Percentiles rank a stretch among this genome's conserved stretches.
These are phyloP conservation scores for Pythium insidiosum DNA, from an alignment of 352 stramenopile genomes.

Conservation along the genomic window DNA sequence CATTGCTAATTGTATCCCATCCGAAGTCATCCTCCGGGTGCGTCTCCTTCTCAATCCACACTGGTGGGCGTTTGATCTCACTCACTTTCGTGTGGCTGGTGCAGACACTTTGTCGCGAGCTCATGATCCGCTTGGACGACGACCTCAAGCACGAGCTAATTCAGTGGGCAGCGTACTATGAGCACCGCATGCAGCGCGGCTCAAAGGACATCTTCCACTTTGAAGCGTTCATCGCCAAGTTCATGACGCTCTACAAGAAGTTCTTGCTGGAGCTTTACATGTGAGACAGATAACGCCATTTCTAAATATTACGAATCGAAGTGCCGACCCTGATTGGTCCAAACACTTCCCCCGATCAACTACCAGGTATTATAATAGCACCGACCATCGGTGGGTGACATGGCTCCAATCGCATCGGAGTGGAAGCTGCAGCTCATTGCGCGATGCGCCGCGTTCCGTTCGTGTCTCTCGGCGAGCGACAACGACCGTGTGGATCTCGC, in stretches of 20 bases:
- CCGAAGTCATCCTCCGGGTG: conserved; percentile 94
- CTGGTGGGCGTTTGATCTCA: neutral
- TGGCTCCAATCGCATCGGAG: neutral
- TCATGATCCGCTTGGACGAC: conserved; percentile 94
- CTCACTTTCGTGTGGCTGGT: neutral
- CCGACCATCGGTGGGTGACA: neutral
- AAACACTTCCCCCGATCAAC: no score
- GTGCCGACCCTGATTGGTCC: no score
- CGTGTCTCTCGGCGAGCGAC: conserved; percentile 6
- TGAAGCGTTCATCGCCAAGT: conserved; percentile 98
- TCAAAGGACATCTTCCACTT: conserved; percentile 99
- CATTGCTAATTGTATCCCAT: conserved; percentile 97
- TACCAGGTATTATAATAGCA: no score
- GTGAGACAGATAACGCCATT: no score
- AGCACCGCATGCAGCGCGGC: conserved; percentile 93
- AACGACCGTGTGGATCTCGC: neutral
- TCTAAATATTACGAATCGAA: no score
- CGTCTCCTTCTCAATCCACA: conserved; percentile 19
- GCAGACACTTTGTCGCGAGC: conserved; percentile 72
- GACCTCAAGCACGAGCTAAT: conserved; percentile 95
- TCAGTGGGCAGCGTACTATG: conserved; percentile 79
- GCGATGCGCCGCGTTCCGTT: conserved; percentile 6
- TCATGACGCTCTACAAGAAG: conserved; percentile 99
- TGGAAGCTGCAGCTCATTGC: conserved; percentile 14
- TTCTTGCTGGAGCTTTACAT: conserved; percentile 94